Evolutionary conservation across 176 grass and related monocot species (phyloP).

Genomic region (Avena insularis): DNA sequence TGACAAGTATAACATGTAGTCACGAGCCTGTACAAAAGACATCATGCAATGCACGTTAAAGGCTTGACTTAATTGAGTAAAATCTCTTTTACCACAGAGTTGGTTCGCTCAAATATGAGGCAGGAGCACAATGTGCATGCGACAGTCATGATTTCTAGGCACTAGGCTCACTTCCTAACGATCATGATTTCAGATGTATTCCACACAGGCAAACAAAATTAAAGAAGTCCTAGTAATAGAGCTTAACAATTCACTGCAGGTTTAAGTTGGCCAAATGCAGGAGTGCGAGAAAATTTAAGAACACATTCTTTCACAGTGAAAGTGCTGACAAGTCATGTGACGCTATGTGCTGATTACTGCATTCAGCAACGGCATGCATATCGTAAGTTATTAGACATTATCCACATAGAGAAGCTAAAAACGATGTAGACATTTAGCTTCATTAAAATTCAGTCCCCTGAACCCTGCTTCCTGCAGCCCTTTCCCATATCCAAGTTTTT

Average conservation of each 20-base stretch:
- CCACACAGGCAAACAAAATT: background rate
- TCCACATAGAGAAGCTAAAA: background rate
- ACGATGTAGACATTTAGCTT: constrained; percentile 4
- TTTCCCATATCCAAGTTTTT: background rate
- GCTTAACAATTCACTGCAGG: background rate
- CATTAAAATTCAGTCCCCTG: background rate
- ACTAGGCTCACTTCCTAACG: background rate
- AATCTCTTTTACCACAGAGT: no score
- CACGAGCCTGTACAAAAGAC: constrained; percentile 54
- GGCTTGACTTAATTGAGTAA: no score
- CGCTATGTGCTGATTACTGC: background rate
- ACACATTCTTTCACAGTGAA: background rate
- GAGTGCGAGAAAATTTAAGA: background rate
- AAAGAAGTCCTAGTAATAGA: background rate
- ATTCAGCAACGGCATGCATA: background rate
- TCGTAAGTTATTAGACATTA: background rate
- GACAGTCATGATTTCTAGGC: no score
- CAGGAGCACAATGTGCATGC: no score
- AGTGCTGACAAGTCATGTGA: constrained; percentile 3
- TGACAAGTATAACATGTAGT: constrained; percentile 69
- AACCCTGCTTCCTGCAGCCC: background rate
- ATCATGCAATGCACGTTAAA: background rate
- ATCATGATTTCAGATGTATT: background rate
- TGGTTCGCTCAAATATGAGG: no score
- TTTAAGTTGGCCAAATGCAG: background rate